Evolutionary conservation across 1,284 basidiomycete species (phyloP).

Genomic region (Cutaneotrichosporon cutaneum): DNA sequence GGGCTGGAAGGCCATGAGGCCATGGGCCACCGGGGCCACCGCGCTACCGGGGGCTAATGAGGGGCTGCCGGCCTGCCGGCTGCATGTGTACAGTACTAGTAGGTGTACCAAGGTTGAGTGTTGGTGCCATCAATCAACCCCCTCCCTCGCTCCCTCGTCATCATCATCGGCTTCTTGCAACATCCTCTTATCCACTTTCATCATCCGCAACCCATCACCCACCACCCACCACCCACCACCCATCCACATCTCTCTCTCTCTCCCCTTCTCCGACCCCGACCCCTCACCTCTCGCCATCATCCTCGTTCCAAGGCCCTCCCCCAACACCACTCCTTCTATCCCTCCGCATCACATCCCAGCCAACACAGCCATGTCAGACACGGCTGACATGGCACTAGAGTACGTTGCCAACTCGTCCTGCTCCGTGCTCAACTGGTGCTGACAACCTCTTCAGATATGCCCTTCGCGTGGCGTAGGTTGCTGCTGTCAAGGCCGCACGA

Average conservation of each 20-base stretch:
- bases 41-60: no score
- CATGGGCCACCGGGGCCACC: no score
- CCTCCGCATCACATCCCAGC: background rate
- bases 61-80: no score
- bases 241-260: background rate
- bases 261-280: no score
- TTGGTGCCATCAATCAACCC: background rate
- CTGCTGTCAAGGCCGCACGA: background rate
- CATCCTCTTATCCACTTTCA: background rate
- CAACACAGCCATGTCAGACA: conserved; percentile 1
- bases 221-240: no score
- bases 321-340: background rate
- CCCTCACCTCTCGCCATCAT: no score
- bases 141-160: background rate
- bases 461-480: conserved; percentile 40
- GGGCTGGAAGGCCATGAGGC: no score
- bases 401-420: background rate
- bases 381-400: conserved; percentile 8
- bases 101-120: background rate
- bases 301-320: background rate
- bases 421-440: background rate
- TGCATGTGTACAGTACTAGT: no score
- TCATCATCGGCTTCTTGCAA: background rate
- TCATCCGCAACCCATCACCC: background rate
- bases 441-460: conserved; percentile 31